phyloP scores from a whole-genome alignment of 139 green algal species.

The Dunaliella sp. region DNA sequence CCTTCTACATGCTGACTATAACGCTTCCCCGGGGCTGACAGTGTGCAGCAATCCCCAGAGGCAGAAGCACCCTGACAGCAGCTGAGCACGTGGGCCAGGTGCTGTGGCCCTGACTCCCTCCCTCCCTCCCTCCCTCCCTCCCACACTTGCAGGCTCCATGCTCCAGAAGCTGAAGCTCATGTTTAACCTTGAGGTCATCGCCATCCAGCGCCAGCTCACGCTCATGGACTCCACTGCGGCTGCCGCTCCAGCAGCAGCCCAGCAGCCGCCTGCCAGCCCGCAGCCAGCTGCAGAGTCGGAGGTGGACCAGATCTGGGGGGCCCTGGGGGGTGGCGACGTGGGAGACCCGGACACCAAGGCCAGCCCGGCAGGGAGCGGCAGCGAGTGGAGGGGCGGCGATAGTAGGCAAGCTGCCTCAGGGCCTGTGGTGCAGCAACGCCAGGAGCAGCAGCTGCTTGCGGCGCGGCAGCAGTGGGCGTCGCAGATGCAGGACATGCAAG shows the following conservation, averaged over 20 bases:
- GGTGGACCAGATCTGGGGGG: background rate
- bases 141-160: constrained; percentile 41
- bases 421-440: background rate
- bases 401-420: no score
- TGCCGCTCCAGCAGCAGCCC: background rate
- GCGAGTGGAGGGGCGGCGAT: no score
- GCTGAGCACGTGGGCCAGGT: no score
- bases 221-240: background rate
- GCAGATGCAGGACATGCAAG: constrained; percentile 24
- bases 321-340: background rate
- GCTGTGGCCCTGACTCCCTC: no score
- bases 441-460: background rate
- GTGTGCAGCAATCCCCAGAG: no score
- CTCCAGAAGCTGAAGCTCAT: constrained; percentile 52
- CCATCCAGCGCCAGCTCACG: constrained; percentile 29
- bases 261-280: background rate
- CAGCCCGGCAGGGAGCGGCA: background rate
- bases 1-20: no score
- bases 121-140: no score
- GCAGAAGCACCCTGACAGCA: no score
- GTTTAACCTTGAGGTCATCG: constrained; percentile 49
- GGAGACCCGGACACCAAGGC: background rate
- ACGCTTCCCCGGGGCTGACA: no score
- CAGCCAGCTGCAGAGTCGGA: background rate
- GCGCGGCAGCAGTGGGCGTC: constrained; percentile 9